Evolutionary conservation across 2,329 filamentous ascomycete genomes (phyloP).

Genomic region (Penicillium paneum): DNA sequence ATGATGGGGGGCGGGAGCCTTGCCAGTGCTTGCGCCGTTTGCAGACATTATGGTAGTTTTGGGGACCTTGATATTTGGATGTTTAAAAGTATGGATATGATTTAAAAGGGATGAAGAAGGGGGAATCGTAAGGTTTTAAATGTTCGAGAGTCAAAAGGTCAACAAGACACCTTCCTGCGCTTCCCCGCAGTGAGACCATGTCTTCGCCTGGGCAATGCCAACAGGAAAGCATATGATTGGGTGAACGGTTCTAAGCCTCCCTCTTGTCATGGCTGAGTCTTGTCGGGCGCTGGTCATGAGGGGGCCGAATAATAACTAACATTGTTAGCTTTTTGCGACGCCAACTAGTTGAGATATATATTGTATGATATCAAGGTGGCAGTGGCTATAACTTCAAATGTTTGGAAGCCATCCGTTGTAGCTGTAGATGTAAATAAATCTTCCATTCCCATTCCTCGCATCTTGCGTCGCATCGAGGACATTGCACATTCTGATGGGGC

Average conservation of each 20-base stretch:
- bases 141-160: background rate
- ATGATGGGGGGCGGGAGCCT: conserved; percentile 28
- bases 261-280: background rate
- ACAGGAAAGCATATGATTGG: background rate
- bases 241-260: background rate
- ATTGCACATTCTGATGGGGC: background rate
- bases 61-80: background rate
- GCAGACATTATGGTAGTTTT: conserved; percentile 19
- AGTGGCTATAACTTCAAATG: background rate
- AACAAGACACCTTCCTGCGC: background rate
- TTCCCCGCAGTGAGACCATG: background rate
- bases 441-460: background rate
- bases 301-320: background rate
- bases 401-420: background rate
- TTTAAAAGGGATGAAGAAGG: background rate
- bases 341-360: background rate
- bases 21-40: conserved; percentile 32
- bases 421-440: background rate
- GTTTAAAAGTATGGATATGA: background rate
- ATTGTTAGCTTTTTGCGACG: background rate
- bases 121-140: conserved; percentile 2
- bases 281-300: background rate
- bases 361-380: background rate
- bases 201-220: background rate
- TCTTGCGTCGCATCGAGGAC: background rate